Base-by-base conservation (phyloP, 306 rosid species). In the Gleditsia sinensis region DNA sequence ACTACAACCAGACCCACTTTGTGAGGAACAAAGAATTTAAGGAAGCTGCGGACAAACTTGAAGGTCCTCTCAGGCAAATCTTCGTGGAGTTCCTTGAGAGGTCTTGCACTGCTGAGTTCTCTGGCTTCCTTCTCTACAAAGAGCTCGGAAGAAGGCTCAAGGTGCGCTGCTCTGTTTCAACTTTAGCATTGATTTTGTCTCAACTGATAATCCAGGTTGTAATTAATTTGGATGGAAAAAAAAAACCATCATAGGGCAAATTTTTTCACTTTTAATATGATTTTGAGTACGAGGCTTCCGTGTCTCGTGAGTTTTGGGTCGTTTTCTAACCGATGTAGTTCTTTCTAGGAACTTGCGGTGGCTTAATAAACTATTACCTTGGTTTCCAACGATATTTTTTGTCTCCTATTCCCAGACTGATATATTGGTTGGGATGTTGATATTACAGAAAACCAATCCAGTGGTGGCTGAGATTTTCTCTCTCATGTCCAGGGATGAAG, bases 401-500 rank as follows among this genome's bases (percentile, higher is more conserved):
- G 70, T 62, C 5, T 16, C 42, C 23, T 27, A 2, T 42, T 67
- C 7, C 39, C 67, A 9, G 61, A 12, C 59, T 82, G 60, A 69
- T 80, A 54, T 32, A 56, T 74, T 72, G 68, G 39, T 75, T 51
- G 17, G 55, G 57, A 78, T 80, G 27, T 80, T 73, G 55, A 77
- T 75, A 63, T 75, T 76, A 33, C 93, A 94, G 99, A 94, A 94
- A 92, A 94, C 99, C 83, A 94, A 92, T 83, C 97, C 99, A 39
- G 93, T 94, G 80, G 99, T 94, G 59, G 99, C 99, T 76, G 99
- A 94, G 90, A 94, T 94, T 70, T 94, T 94, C 95, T 94, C 99
- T 70, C 95, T 94, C 72, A 92, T 94, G 99, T 94, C 99, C 40
- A 88, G 99, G 86, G 99, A 94, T 81, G 99, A 94, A 83, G 99